Percentiles rank a stretch among this genome's conserved stretches.
Conservation (phyloP, 371 early-diverging fungal species). For the Scutellospora calospora region DNA sequence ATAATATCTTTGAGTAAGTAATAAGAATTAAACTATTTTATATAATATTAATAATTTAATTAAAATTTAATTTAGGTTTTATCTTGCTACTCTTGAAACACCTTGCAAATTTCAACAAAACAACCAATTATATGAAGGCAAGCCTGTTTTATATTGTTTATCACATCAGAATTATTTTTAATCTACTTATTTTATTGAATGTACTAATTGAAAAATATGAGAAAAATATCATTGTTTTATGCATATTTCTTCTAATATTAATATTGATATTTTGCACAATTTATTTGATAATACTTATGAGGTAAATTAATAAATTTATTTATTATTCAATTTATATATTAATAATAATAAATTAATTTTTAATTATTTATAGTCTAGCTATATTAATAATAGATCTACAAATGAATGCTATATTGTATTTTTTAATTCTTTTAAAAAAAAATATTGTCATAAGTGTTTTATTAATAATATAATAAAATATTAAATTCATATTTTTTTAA, state of each 20-base stretch:
- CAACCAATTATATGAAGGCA: not conserved
- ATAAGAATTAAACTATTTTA: not conserved
- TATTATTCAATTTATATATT: not conserved
- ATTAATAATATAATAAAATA: too few relatives aligned
- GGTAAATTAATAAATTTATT: not conserved
- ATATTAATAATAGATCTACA: not conserved
- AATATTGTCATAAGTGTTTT: not conserved
- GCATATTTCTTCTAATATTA: not conserved
- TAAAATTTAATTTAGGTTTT: not conserved
- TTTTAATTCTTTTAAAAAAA: not conserved
- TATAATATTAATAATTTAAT: not conserved
- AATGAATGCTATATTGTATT: not conserved
- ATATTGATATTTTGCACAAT: not conserved
- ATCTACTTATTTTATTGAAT: not conserved
- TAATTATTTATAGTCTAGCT: not conserved
- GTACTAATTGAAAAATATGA: not conserved
- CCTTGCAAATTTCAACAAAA: not conserved
- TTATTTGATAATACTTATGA: not conserved
- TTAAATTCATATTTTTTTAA: not conserved
- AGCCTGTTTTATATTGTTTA: not conserved
- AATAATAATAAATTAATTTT: not conserved
- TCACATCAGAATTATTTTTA: not conserved
- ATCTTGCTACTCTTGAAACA: not conserved
- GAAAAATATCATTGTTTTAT: not conserved
- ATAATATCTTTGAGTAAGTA: conserved; percentile 21